A percentile compares a stretch with the other conserved stretches of the same genome.
Evolutionary conservation across 23 red algal genomes (phyloP).

Genomic region (Cyanidiococcus yangmingshanensis): DNA sequence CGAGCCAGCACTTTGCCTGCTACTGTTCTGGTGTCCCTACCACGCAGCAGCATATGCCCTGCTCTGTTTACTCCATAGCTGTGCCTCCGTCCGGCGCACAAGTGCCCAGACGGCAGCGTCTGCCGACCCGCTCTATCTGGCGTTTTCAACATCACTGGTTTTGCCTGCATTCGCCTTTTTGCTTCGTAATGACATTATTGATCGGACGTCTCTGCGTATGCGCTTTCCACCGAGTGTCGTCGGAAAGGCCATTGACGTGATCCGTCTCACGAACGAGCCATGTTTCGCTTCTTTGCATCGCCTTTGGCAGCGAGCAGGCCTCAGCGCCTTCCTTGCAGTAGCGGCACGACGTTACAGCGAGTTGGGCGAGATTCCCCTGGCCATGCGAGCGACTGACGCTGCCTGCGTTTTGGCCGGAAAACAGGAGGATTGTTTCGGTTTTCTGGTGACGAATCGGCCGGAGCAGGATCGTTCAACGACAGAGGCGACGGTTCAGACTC

Average conservation of each 20-base stretch:
- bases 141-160: not conserved
- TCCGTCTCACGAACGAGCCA: not conserved
- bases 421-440: not conserved
- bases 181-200: not conserved
- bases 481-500: not conserved
- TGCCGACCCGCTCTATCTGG: not conserved
- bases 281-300: not conserved
- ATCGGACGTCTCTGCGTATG: not conserved
- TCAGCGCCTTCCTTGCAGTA: conserved; percentile 2
- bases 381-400: conserved; percentile 3
- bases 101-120: not conserved
- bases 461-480: not conserved
- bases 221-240: not conserved
- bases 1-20: too few species aligned
- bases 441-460: not conserved
- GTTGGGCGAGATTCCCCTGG: not conserved
- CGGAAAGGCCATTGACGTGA: not conserved
- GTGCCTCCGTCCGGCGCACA: not conserved
- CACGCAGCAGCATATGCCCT: not conserved
- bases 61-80: not conserved
- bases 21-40: not conserved
- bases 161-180: conserved; percentile 1
- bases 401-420: conserved; percentile 5
- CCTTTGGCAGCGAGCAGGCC: not conserved
- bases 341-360: conserved; percentile 19